These are phyloP conservation scores for Candida jianshihensis DNA, from an alignment of 805 yeast species.

Conservation along the genomic window DNA sequence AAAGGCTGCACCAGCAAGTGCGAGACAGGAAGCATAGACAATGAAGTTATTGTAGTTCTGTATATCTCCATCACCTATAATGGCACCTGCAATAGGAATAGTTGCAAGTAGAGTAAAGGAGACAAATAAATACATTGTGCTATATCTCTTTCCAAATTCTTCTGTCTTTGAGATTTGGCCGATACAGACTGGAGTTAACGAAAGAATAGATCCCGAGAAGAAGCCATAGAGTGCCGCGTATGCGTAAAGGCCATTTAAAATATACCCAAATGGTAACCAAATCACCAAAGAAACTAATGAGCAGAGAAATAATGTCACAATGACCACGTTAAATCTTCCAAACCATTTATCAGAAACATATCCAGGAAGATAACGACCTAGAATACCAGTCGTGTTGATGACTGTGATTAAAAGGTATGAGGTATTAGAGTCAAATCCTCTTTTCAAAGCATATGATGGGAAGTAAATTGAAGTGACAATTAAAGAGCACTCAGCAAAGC, in stretches of 20 bases:
- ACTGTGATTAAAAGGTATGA: slow-evolving; percentile 43
- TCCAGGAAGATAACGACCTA: slow-evolving; percentile 40
- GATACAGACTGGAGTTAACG: slow-evolving; percentile 52
- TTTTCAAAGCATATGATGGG: slow-evolving; percentile 45
- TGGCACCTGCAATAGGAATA: slow-evolving; percentile 44
- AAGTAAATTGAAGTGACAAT: slow-evolving; percentile 41
- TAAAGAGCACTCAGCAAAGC: slow-evolving; percentile 27
- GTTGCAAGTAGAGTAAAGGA: slow-evolving; percentile 42
- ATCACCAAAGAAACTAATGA: slow-evolving; percentile 28
- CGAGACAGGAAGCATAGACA: slow-evolving; percentile 35
- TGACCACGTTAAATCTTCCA: slow-evolving; percentile 49
- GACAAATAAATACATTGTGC: slow-evolving; percentile 51
- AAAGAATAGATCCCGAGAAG: slow-evolving; percentile 46
- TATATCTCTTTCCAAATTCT: slow-evolving; percentile 48
- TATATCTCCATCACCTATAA: slow-evolving; percentile 30
- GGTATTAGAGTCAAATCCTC: slow-evolving; percentile 36
- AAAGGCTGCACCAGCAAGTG: slow-evolving; percentile 29
- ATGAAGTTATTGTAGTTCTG: slow-evolving; percentile 36
- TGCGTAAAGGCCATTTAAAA: slow-evolving; percentile 30
- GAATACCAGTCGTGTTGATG: slow-evolving; percentile 37
- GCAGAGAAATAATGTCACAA: slow-evolving; percentile 27
- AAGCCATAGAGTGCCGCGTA: slow-evolving; percentile 48
- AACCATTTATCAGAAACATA: slow-evolving; percentile 34
- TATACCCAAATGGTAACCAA: slow-evolving; percentile 38
- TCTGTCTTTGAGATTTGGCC: slow-evolving; percentile 51